Conservation (phyloP, 2,329 filamentous ascomycete species). For the Alternaria incomplexa region DNA sequence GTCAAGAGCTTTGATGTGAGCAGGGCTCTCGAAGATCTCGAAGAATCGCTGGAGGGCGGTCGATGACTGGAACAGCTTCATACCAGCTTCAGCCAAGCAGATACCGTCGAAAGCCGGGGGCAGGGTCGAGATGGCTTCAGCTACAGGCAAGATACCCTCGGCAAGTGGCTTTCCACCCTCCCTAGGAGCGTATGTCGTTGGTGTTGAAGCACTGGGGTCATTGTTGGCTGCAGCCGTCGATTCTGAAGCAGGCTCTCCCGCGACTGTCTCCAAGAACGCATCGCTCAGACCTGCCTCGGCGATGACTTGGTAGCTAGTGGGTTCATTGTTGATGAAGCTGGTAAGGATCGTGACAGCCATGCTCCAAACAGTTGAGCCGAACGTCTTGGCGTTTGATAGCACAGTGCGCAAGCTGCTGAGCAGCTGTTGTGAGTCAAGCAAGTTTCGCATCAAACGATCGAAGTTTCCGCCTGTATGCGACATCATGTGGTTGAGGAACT, state of each 20-base stretch:
- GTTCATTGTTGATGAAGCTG: slow-evolving; percentile 98
- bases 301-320: slow-evolving; percentile 95
- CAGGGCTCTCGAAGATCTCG: slow-evolving; percentile 93
- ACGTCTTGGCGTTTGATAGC: slow-evolving; percentile 77
- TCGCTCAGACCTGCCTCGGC: slow-evolving; percentile 91
- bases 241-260: slow-evolving; percentile 45
- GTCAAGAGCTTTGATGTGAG: slow-evolving; percentile 85
- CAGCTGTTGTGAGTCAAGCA: slow-evolving; percentile 90
- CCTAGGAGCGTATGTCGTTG: slow-evolving; percentile 28
- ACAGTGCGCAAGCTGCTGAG: slow-evolving; percentile 80
- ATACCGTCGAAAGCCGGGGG: slow-evolving; percentile 92
- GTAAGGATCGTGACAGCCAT: slow-evolving; percentile 90
- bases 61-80: slow-evolving; percentile 85
- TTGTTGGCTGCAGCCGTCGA: slow-evolving; percentile 23
- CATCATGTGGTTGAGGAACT: slow-evolving; percentile 97
- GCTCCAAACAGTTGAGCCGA: slow-evolving; percentile 94
- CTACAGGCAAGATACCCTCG: slow-evolving; percentile 80
- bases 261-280: slow-evolving; percentile 83
- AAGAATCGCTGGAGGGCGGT: slow-evolving; percentile 85
- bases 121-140: slow-evolving; percentile 85
- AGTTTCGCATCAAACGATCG: slow-evolving; percentile 86
- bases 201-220: slow-evolving; percentile 16
- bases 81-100: slow-evolving; percentile 84
- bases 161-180: slow-evolving; percentile 54
- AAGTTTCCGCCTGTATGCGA: slow-evolving; percentile 80